Evolutionary conservation across 2,329 filamentous ascomycete species (phyloP), one percentile per base, ranked within the genome.

Genomic region (Colletotrichum sp.): DNA sequence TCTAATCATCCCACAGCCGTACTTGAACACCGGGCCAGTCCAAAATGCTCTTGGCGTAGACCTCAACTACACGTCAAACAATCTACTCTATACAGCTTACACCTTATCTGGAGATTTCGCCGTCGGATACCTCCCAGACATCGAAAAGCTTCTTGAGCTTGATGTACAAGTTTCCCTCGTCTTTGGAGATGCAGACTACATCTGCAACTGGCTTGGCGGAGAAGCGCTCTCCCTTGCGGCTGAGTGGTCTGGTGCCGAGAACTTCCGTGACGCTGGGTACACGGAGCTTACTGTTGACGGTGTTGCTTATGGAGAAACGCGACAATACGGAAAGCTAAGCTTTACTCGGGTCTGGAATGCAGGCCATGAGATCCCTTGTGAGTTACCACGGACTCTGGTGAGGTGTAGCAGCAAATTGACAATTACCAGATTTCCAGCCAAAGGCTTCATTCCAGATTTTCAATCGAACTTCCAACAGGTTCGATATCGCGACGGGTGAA

Each of bases 281-380:
- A 87, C 89, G 0, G 87, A 90, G 7, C 87, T 95, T 68, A 83
- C 89, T 18, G 89, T 91, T 9, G 91, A 93, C 76, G 84, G 83
- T 4, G 83, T 86, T 6, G 90, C 90, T 80, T 87, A 88, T 80
- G 92, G 88, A 31, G 93, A 93, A 59, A 92, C 93, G 0, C 86
- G 92, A 2, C 92, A 94, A 79, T 90, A 89, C 75, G 92, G 91
- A 4, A 93, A 93, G 73, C 86, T 91, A 57, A 89, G 87, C 4
- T 91, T 91, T 78, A 87, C 87, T 11, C 84, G 90, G 0, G 85
- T 91, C 15, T 90, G 88, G 76, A 84, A 90, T 75, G 85, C 89
- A 4, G 89, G 90, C 1, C 89, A 91, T n/a, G 67, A 69, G 24
- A 64, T 69, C 16, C 67, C 67, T 9, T 69, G 67, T 69, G 13